These are phyloP conservation scores for Apiospora marii DNA, from an alignment of 2,329 filamentous ascomycete genomes.

Conservation along the genomic window DNA sequence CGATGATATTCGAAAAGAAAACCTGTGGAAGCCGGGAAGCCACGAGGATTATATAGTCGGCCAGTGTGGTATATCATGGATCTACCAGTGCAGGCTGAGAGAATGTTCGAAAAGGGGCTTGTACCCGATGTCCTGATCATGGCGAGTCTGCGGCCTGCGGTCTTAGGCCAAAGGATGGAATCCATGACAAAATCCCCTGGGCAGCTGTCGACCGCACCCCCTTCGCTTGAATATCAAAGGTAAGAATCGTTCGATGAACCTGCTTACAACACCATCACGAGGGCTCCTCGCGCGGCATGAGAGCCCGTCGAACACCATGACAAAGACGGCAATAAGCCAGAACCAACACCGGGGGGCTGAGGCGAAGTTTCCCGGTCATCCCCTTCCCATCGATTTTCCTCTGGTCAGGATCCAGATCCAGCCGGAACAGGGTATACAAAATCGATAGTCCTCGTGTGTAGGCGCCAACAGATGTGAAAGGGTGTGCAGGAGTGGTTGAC, in stretches of 20 bases:
- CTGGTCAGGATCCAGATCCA: constrained; percentile 14
- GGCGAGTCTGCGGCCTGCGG: not conserved
- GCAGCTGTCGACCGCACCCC: not conserved
- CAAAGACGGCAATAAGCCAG: not conserved
- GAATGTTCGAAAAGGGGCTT: not conserved
- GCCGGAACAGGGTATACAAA: constrained; percentile 4
- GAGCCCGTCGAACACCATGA: not conserved
- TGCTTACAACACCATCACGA: not conserved
- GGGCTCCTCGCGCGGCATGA: not conserved
- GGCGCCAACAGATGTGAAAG: not conserved
- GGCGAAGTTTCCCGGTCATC: not conserved
- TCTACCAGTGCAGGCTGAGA: not conserved
- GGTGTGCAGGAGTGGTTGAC: constrained; percentile 14
- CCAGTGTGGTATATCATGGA: not conserved
- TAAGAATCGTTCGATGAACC: not conserved
- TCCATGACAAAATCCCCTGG: not conserved
- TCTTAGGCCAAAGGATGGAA: not conserved
- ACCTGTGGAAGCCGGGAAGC: not conserved
- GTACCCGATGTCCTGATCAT: too few species aligned
- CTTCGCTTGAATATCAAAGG: not conserved
- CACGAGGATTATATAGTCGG: not conserved
- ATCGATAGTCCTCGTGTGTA: constrained; percentile 7
- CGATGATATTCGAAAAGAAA: not conserved
- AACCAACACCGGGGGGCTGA: not conserved
- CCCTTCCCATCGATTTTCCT: not conserved